Percentiles rank a stretch among this genome's conserved stretches.
Conservation (phyloP, 2,329 filamentous ascomycete genomes). For the Botrytis fabae region DNA sequence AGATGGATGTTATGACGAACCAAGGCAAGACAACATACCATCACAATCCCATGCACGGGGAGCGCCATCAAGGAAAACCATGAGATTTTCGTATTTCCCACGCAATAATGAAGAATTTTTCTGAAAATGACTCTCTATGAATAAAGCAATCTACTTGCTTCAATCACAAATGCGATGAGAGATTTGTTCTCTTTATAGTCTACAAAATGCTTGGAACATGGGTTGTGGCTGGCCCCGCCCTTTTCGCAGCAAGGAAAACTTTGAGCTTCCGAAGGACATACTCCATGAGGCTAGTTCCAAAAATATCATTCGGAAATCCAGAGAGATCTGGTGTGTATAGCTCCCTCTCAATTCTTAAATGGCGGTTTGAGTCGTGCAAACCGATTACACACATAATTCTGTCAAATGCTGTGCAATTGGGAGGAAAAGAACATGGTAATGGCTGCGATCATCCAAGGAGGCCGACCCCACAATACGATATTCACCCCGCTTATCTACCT, state of each 20-base stretch:
- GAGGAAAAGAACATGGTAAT: conserved; percentile 15
- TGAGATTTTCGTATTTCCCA: not conserved
- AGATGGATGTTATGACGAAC: not conserved
- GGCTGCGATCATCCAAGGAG: conserved; percentile 36
- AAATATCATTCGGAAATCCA: not conserved
- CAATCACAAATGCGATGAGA: not conserved
- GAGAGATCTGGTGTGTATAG: not conserved
- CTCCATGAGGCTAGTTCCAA: not conserved
- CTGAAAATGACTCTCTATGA: not conserved
- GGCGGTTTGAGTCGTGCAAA: not conserved
- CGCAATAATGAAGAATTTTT: not conserved
- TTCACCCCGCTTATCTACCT: conserved; percentile 33
- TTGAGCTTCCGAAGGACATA: not conserved
- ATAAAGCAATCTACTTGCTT: not conserved
- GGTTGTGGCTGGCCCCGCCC: not conserved
- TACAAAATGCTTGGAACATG: not conserved
- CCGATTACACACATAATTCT: not conserved
- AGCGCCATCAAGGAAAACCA: not conserved
- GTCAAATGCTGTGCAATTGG: not conserved
- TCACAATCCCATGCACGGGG: not conserved
- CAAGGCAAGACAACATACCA: not conserved
- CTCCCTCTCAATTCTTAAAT: not conserved
- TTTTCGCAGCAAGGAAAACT: not conserved
- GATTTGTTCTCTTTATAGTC: not conserved
- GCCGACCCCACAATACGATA: conserved; percentile 33